These are phyloP conservation scores for Phytophthora rubi DNA, from an alignment of 352 stramenopile species.

Conservation along the genomic window DNA sequence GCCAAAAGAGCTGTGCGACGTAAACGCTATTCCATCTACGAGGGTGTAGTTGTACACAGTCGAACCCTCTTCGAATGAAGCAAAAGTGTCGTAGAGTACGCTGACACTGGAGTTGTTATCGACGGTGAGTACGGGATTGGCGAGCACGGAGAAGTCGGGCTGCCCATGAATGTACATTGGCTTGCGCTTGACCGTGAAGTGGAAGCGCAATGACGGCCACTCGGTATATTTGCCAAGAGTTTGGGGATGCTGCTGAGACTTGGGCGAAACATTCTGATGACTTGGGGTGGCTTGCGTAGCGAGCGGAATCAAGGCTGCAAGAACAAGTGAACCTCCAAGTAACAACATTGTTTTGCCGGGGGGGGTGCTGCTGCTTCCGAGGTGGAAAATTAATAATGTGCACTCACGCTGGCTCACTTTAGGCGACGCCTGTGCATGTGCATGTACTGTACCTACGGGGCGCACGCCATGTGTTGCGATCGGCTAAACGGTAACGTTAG, in stretches of 20 bases:
- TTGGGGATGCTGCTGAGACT: background rate
- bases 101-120: background rate
- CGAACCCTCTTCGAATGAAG: slow-evolving; percentile 15
- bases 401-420: background rate
- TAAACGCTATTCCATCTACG: slow-evolving; percentile 27
- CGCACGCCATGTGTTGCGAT: background rate
- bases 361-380: background rate
- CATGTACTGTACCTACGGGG: too few species aligned
- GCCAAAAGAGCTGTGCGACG: background rate
- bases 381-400: background rate
- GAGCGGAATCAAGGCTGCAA: background rate
- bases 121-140: slow-evolving; percentile 24
- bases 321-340: background rate
- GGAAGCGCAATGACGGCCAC: background rate
- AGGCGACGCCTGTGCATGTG: too few species aligned
- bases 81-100: slow-evolving; percentile 37
- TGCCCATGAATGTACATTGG: background rate
- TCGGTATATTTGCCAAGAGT: background rate
- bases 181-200: slow-evolving; percentile 2
- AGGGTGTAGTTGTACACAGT: slow-evolving; percentile 34
- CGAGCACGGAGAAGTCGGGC: slow-evolving; percentile 4
- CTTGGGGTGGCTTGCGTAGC: background rate
- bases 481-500: background rate
- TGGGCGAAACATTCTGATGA: background rate
- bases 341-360: background rate